phyloP scores from a whole-genome alignment of 305 asterid species.

The Rubia balearica region DNA sequence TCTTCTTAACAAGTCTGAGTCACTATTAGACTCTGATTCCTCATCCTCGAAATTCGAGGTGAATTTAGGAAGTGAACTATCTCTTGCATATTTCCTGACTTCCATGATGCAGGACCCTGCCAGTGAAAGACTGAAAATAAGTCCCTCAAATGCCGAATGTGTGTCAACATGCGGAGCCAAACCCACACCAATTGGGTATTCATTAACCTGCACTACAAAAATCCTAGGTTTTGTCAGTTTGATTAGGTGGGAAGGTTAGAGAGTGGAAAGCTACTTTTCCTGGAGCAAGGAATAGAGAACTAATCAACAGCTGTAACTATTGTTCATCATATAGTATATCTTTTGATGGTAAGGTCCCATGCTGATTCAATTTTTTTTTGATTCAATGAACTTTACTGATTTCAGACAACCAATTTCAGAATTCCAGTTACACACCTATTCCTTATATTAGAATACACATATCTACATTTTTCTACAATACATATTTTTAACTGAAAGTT shows the following conservation, averaged over 20 bases:
- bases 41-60: conserved; percentile 18
- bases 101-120: conserved; percentile 98
- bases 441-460: neutral
- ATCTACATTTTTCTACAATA: neutral
- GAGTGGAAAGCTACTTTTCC: neutral
- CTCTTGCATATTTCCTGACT: conserved; percentile 66
- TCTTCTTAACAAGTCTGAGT: conserved; percentile 39
- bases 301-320: neutral
- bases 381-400: neutral
- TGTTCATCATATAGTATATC: neutral
- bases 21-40: conserved; percentile 9
- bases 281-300: neutral
- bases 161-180: conserved; percentile 97
- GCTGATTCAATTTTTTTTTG: neutral
- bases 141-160: conserved; percentile 89
- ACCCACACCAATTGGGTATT: conserved; percentile 91
- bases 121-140: conserved; percentile 86
- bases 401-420: neutral
- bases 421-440: neutral
- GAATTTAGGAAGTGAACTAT: conserved; percentile 43
- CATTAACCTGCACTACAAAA: conserved; percentile 58
- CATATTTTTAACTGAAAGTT: neutral
- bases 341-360: neutral
- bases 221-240: conserved; percentile 6
- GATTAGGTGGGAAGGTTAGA: conserved; percentile 1